Percentiles rank a stretch among this genome's conserved stretches.
Conservation (phyloP, 2,329 filamentous ascomycete species). For the Aphanoascus verrucosus region DNA sequence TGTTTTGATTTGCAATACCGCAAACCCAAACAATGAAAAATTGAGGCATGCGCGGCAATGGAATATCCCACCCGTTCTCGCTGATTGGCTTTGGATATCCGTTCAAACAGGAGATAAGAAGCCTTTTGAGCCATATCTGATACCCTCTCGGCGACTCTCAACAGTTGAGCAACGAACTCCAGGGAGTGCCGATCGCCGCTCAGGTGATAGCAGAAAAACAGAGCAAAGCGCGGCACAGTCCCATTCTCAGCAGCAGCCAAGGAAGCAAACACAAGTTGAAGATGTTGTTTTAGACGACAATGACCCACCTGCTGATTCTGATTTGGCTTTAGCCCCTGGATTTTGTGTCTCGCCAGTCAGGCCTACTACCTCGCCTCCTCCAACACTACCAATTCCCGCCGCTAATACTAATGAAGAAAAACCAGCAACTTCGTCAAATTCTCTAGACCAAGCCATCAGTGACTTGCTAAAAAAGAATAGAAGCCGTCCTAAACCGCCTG, state of each 20-base stretch:
- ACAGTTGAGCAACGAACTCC: constrained; percentile 18
- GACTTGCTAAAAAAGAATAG: constrained; percentile 34
- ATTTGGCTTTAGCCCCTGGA: constrained; percentile 4
- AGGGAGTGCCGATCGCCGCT: neutral
- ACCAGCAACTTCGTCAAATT: constrained; percentile 3
- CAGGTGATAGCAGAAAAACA: neutral
- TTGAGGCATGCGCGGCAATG: constrained; percentile 63
- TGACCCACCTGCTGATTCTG: constrained; percentile 11
- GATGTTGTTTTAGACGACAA: neutral
- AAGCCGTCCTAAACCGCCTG: constrained; percentile 23
- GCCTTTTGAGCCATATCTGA: constrained; percentile 39
- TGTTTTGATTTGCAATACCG: constrained; percentile 60
- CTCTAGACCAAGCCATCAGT: constrained; percentile 25
- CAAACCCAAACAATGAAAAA: constrained; percentile 53
- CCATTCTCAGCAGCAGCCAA: neutral
- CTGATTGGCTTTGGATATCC: constrained; percentile 77
- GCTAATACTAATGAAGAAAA: neutral
- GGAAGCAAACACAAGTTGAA: neutral
- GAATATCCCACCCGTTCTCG: constrained; percentile 67
- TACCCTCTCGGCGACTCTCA: constrained; percentile 19
- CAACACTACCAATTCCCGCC: constrained; percentile 12
- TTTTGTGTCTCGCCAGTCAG: constrained; percentile 15
- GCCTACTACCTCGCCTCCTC: constrained; percentile 20
- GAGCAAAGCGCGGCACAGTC: neutral
- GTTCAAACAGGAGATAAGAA: constrained; percentile 46